phyloP scores from a whole-genome alignment of 2,329 filamentous ascomycete species.

The Juglanconis oblonga region DNA sequence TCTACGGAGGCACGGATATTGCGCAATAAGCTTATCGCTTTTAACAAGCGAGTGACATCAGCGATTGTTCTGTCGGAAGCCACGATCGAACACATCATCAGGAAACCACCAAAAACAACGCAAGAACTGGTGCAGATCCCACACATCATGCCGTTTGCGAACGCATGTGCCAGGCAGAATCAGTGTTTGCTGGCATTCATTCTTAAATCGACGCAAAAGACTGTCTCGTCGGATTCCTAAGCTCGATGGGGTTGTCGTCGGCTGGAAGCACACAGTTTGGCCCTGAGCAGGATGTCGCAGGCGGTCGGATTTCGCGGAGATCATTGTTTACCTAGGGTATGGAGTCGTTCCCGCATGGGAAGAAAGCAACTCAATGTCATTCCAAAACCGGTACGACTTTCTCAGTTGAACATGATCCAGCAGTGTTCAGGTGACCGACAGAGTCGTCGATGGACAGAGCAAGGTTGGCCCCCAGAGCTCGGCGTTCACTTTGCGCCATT shows the following conservation, averaged over 20 bases:
- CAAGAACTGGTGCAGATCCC: constrained; percentile 4
- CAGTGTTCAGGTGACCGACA: too few species aligned
- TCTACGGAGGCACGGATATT: background rate
- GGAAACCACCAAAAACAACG: background rate
- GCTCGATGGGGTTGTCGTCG: too few species aligned
- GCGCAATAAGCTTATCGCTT: constrained; percentile 9
- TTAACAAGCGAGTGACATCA: constrained; percentile 10
- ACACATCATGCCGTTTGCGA: constrained; percentile 5
- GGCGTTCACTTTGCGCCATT: too few species aligned
- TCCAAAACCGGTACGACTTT: too few species aligned
- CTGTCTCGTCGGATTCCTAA: background rate
- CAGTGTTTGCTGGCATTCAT: constrained; percentile 11
- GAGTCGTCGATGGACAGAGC: too few species aligned
- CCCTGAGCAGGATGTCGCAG: background rate
- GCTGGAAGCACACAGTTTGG: background rate
- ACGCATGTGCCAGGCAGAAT: constrained; percentile 9
- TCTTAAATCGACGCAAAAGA: background rate
- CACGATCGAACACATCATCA: constrained; percentile 4
- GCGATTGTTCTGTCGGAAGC: background rate
- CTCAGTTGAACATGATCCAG: too few species aligned
- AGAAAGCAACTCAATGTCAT: too few species aligned
- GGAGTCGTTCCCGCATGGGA: too few species aligned
- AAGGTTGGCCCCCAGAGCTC: too few species aligned
- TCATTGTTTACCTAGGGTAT: too few species aligned
- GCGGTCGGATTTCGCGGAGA: too few species aligned